A percentile compares a stretch with the other conserved stretches of the same genome.
Evolutionary conservation across 192 early-diverging fungal species (phyloP).

Genomic region (Neocallimastix lanati): DNA sequence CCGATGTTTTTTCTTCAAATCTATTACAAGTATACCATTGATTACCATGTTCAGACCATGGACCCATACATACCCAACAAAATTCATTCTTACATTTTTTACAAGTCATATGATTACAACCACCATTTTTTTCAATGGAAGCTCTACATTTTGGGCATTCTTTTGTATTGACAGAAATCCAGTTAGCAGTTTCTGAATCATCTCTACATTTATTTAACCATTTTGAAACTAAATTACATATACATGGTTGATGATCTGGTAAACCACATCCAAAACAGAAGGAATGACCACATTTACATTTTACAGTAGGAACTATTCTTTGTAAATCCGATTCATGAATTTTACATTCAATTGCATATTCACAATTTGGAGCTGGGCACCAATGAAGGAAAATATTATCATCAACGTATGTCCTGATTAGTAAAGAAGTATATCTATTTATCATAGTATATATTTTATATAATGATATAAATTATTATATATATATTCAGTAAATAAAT

Average conservation of each 20-base stretch:
- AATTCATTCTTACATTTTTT: conserved; percentile 94
- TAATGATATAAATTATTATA: too few species aligned
- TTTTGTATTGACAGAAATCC: conserved; percentile 90
- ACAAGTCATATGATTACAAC: conserved; percentile 99
- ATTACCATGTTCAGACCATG: conserved; percentile 91
- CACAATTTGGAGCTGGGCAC: conserved; percentile 94
- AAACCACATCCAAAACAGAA: conserved; percentile 91
- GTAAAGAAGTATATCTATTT: conserved; percentile 53
- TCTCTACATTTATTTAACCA: conserved; percentile 94
- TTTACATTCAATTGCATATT: conserved; percentile 81
- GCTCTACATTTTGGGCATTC: conserved; percentile 87
- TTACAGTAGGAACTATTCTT: conserved; percentile 68
- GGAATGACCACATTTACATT: conserved; percentile 51
- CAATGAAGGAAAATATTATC: conserved; percentile 65
- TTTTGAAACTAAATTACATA: conserved; percentile 60
- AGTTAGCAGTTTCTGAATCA: conserved; percentile 95
- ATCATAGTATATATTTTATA: too few species aligned
- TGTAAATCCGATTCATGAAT: conserved; percentile 44
- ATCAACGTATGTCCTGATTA: conserved; percentile 82
- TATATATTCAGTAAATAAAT: too few species aligned
- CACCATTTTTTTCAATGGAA: conserved; percentile 98
- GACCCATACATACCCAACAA: conserved; percentile 98
- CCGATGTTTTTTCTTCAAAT: conserved; percentile 75
- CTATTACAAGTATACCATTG: conserved; percentile 96
- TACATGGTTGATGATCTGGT: conserved; percentile 67